Evolutionary conservation across 2,329 filamentous ascomycete species (phyloP).

Genomic region (Hymenoscyphus fraxineus): DNA sequence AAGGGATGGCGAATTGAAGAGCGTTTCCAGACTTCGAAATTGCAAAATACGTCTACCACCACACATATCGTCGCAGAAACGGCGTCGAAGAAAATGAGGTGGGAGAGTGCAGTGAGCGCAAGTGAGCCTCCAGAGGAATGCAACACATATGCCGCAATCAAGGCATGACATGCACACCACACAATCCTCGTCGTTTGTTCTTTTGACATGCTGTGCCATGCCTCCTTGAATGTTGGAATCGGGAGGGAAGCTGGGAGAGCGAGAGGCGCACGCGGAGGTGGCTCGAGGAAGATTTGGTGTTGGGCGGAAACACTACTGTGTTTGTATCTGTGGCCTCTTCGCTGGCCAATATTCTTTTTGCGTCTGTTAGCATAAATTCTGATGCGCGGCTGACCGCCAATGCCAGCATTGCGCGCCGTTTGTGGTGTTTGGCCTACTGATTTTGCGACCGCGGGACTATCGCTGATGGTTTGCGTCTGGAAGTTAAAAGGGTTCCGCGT

Average conservation of each 20-base stretch:
- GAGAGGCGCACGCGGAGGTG: conserved; percentile 77
- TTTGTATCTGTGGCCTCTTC: conserved; percentile 95
- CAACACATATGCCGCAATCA: conserved; percentile 79
- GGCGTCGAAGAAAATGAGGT: conserved; percentile 93
- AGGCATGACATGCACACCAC: conserved; percentile 87
- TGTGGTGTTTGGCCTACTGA: conserved; percentile 48
- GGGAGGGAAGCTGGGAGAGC: conserved; percentile 88
- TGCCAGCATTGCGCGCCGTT: not conserved
- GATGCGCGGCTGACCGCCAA: conserved; percentile 5
- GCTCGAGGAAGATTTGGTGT: conserved; percentile 95
- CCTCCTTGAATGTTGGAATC: conserved; percentile 84
- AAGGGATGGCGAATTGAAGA: conserved; percentile 93
- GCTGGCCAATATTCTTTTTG: conserved; percentile 76
- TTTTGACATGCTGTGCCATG: conserved; percentile 81
- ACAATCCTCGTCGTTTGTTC: conserved; percentile 79
- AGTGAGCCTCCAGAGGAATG: conserved; percentile 82
- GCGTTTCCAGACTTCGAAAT: conserved; percentile 96
- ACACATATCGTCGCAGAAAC: conserved; percentile 89
- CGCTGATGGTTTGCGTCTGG: conserved; percentile 74
- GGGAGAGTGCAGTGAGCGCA: conserved; percentile 86
- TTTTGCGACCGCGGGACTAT: conserved; percentile 62
- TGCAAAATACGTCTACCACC: conserved; percentile 85
- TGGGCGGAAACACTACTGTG: conserved; percentile 85
- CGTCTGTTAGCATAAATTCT: conserved; percentile 25
- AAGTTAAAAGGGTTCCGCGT: conserved; percentile 84